Conservation (phyloP, 2,329 filamentous ascomycete species). For the Nigrospora sphaerica region DNA sequence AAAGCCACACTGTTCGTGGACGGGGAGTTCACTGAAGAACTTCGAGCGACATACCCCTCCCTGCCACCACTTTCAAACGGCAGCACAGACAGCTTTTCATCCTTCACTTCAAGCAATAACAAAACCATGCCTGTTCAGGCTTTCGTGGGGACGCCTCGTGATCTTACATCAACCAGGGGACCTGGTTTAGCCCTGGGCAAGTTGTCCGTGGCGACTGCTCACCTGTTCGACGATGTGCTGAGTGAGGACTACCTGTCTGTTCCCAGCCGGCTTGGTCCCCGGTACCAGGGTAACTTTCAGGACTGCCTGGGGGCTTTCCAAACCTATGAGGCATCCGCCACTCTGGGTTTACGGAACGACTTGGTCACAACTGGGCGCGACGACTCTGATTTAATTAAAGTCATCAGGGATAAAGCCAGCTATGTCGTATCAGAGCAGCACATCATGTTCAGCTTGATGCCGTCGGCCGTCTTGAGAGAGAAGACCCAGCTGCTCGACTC, state of each 20-base stretch:
- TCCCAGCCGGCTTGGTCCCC: slow-evolving; percentile 79
- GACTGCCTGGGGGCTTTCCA: slow-evolving; percentile 94
- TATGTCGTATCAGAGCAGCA: slow-evolving; percentile 73
- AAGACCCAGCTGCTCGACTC: slow-evolving; percentile 75
- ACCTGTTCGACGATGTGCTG: slow-evolving; percentile 79
- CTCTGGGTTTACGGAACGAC: slow-evolving; percentile 86
- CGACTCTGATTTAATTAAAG: slow-evolving; percentile 86
- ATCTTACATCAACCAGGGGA: slow-evolving; percentile 71
- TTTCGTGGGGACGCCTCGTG: slow-evolving; percentile 87
- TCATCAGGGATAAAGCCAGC: slow-evolving; percentile 80
- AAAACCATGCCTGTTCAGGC: slow-evolving; percentile 72
- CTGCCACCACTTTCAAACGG: slow-evolving; percentile 57
- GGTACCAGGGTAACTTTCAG: slow-evolving; percentile 94
- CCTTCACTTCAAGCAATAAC: slow-evolving; percentile 51
- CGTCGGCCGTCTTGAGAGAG: slow-evolving; percentile 72
- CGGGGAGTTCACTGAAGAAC: slow-evolving; percentile 87
- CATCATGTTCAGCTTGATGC: slow-evolving; percentile 76
- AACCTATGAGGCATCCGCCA: slow-evolving; percentile 89
- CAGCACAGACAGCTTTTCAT: slow-evolving; percentile 62
- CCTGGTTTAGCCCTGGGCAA: slow-evolving; percentile 66
- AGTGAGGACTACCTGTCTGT: slow-evolving; percentile 91
- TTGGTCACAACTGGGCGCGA: slow-evolving; percentile 83
- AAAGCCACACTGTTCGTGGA: slow-evolving; percentile 87
- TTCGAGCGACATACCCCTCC: slow-evolving; percentile 83
- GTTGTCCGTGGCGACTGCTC: slow-evolving; percentile 86